Percentiles rank a stretch among this genome's conserved stretches.
Evolutionary conservation across 2,329 filamentous ascomycete genomes (phyloP).

Genomic region (Diaporthe velutina): DNA sequence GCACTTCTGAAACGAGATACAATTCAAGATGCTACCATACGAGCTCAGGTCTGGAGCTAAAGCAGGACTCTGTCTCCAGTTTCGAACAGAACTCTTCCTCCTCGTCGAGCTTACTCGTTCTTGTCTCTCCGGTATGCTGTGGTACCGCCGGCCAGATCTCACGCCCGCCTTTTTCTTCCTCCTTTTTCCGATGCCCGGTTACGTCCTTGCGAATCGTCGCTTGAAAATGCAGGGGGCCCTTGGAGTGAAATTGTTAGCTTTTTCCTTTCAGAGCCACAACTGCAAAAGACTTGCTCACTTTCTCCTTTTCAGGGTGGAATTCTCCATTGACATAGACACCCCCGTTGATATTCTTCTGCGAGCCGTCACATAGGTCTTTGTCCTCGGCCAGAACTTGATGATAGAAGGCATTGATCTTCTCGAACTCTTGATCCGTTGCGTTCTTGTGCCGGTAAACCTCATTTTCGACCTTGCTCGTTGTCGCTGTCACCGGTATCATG

Average conservation of each 20-base stretch:
- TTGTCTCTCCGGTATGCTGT: not conserved
- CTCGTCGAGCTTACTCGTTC: constrained; percentile 32
- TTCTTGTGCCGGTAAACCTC: constrained; percentile 64
- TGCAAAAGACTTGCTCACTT: constrained; percentile 42
- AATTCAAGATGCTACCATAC: constrained; percentile 1
- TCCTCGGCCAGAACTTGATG: constrained; percentile 65
- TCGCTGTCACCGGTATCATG: constrained; percentile 60
- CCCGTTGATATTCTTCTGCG: constrained; percentile 63
- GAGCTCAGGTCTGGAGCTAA: constrained; percentile 18
- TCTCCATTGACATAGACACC: constrained; percentile 65
- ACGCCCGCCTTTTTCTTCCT: constrained; percentile 21
- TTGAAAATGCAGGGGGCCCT: constrained; percentile 37
- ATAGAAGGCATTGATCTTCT: constrained; percentile 61
- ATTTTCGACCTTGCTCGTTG: constrained; percentile 59
- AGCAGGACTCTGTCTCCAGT: constrained; percentile 31
- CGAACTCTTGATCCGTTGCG: constrained; percentile 60
- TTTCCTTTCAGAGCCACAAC: no score
- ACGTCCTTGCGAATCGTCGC: constrained; percentile 31
- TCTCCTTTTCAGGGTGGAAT: constrained; percentile 64
- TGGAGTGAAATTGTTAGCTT: not conserved
- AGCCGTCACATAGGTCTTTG: constrained; percentile 61
- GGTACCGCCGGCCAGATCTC: constrained; percentile 38
- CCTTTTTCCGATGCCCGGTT: constrained; percentile 30
- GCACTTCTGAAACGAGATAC: no score
- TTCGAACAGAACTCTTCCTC: constrained; percentile 39